Evolutionary conservation across 179 eudicot genomes (phyloP).

Genomic region (Kewa caespitosa): DNA sequence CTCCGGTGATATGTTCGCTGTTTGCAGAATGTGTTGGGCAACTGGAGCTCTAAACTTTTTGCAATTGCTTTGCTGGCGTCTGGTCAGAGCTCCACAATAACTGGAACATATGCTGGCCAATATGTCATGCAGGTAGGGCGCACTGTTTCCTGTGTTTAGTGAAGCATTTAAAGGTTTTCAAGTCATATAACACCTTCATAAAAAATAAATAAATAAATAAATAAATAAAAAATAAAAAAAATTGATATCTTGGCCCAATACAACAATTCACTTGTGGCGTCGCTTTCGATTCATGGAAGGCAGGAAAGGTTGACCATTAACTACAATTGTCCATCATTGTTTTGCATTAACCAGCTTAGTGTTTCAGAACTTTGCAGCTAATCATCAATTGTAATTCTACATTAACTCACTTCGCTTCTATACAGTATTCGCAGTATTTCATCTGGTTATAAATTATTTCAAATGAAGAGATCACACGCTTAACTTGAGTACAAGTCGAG

Average conservation of each 20-base stretch:
- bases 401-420: not conserved
- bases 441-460: not conserved
- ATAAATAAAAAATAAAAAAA: no score
- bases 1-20: conserved; percentile 8
- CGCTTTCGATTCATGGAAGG: not conserved
- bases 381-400: not conserved
- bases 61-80: conserved; percentile 95
- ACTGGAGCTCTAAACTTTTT: conserved; percentile 94
- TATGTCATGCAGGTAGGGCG: conserved; percentile 91
- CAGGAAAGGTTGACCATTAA: not conserved
- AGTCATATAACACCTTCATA: not conserved
- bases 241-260: no score
- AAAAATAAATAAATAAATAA: no score
- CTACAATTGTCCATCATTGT: not conserved
- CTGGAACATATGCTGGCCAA: conserved; percentile 99
- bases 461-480: not conserved
- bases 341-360: not conserved
- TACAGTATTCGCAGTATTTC: not conserved
- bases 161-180: not conserved
- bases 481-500: not conserved
- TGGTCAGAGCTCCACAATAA: conserved; percentile 98
- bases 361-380: not conserved
- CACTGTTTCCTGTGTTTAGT: not conserved
- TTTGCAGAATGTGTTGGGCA: conserved; percentile 85
- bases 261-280: conserved; percentile 3